Evolutionary conservation across 345 rosid species (phyloP).

Genomic region (Citrus inodora): DNA sequence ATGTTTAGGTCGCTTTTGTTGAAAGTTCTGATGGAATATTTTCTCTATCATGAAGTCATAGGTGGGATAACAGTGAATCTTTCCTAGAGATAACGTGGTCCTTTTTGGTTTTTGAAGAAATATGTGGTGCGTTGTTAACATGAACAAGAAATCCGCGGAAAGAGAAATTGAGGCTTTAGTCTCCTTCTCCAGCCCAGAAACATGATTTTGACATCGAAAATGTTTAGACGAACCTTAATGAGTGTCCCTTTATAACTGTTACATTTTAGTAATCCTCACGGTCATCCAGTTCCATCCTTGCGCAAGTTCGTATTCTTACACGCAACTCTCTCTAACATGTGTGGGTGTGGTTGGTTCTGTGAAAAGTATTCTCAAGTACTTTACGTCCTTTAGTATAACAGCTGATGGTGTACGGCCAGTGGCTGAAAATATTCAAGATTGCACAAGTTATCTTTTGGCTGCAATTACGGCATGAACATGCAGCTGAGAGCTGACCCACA

Average conservation of each 20-base stretch:
- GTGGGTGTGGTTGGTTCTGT: neutral
- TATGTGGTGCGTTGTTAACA: conserved; percentile 2
- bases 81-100: conserved; percentile 22
- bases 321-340: conserved; percentile 16
- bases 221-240: neutral
- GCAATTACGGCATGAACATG: neutral
- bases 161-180: neutral
- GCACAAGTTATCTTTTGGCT: neutral
- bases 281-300: neutral
- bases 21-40: conserved; percentile 16
- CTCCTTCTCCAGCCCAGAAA: conserved; percentile 5
- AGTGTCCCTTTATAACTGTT: neutral
- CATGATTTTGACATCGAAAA: conserved; percentile 15
- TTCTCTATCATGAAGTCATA: neutral
- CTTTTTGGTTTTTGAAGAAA: neutral
- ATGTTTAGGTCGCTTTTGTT: conserved; percentile 1
- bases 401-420: neutral
- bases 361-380: neutral
- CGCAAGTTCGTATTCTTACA: conserved; percentile 4
- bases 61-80: conserved; percentile 21
- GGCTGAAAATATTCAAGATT: neutral
- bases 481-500: neutral
- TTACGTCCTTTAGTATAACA: neutral
- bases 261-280: neutral
- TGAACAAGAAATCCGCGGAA: conserved; percentile 8